These are phyloP conservation scores for Cladorrhinum sp. DNA, from an alignment of 2,329 filamentous ascomycete genomes.

Conservation along the genomic window DNA sequence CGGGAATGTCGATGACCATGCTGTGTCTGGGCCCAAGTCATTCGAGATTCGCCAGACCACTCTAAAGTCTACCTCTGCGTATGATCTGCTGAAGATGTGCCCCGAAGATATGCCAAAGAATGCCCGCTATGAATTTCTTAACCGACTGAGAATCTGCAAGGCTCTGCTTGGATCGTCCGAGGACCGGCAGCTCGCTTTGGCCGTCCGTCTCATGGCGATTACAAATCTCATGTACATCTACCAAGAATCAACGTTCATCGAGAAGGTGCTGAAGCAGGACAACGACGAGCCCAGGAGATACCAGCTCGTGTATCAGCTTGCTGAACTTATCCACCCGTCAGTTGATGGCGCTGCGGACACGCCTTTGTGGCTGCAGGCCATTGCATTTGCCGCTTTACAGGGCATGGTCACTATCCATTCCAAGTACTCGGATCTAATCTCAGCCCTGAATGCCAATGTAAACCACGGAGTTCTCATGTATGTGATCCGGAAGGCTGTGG, in stretches of 20 bases:
- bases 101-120: slow-evolving; percentile 66
- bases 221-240: slow-evolving; percentile 91
- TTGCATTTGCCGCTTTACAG: slow-evolving; percentile 77
- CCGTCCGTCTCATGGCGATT: slow-evolving; percentile 79
- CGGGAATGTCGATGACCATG: slow-evolving; percentile 39
- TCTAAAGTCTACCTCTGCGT: slow-evolving; percentile 51
- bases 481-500: slow-evolving; percentile 84
- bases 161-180: slow-evolving; percentile 65
- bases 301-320: slow-evolving; percentile 88
- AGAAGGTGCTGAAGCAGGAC: slow-evolving; percentile 83
- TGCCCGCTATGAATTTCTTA: slow-evolving; percentile 78
- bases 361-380: slow-evolving; percentile 74
- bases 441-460: slow-evolving; percentile 90
- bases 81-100: slow-evolving; percentile 54
- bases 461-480: slow-evolving; percentile 96
- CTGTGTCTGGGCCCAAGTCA: slow-evolving; percentile 49
- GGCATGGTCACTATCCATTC: slow-evolving; percentile 76
- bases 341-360: slow-evolving; percentile 64
- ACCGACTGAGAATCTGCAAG: slow-evolving; percentile 79
- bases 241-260: slow-evolving; percentile 74
- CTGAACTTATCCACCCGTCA: slow-evolving; percentile 84
- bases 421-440: slow-evolving; percentile 77
- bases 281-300: slow-evolving; percentile 83
- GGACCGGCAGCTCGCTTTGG: slow-evolving; percentile 71
- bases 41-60: slow-evolving; percentile 63